Percentiles rank a stretch among this genome's conserved stretches.
Evolutionary conservation across 2,329 filamentous ascomycete species (phyloP).

Genomic region (Diaporthe australafricana): DNA sequence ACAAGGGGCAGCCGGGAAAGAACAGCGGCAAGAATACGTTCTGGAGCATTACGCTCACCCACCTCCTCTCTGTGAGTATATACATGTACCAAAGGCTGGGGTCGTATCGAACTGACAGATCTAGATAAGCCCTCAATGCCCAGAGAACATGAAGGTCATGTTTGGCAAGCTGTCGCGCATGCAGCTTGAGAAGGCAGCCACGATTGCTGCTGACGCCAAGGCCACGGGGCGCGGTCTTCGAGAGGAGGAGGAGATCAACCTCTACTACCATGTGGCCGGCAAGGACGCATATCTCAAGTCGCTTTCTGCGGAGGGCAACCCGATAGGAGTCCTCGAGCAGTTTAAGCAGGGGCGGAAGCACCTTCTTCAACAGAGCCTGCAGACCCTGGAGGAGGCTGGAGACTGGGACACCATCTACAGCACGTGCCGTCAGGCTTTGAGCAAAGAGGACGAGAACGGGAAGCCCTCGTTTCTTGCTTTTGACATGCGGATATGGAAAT

Average conservation of each 20-base stretch:
- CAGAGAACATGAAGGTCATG: constrained; percentile 61
- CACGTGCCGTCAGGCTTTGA: constrained; percentile 58
- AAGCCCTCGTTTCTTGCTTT: constrained; percentile 57
- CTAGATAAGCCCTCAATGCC: constrained; percentile 59
- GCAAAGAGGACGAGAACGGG: constrained; percentile 49
- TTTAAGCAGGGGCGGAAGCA: constrained; percentile 61
- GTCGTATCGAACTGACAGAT: constrained; percentile 38
- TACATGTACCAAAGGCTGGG: too few relatives aligned
- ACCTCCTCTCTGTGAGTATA: constrained; percentile 61
- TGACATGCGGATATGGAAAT: constrained; percentile 53
- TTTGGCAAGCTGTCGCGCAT: constrained; percentile 63
- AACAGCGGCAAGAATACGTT: constrained; percentile 62
- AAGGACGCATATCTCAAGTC: constrained; percentile 56
- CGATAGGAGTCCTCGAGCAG: constrained; percentile 56
- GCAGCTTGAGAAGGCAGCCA: constrained; percentile 63
- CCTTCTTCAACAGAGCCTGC: constrained; percentile 55
- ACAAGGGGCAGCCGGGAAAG: constrained; percentile 61
- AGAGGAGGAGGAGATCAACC: constrained; percentile 62
- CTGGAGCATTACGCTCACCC: constrained; percentile 66
- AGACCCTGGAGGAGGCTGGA: constrained; percentile 50
- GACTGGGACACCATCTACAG: constrained; percentile 57
- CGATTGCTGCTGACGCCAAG: constrained; percentile 49
- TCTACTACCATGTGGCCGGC: constrained; percentile 61
- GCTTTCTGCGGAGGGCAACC: constrained; percentile 40
- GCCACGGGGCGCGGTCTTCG: constrained; percentile 50